Evolutionary conservation across 2,329 filamentous ascomycete species (phyloP).

Genomic region (Microcera coccophila): DNA sequence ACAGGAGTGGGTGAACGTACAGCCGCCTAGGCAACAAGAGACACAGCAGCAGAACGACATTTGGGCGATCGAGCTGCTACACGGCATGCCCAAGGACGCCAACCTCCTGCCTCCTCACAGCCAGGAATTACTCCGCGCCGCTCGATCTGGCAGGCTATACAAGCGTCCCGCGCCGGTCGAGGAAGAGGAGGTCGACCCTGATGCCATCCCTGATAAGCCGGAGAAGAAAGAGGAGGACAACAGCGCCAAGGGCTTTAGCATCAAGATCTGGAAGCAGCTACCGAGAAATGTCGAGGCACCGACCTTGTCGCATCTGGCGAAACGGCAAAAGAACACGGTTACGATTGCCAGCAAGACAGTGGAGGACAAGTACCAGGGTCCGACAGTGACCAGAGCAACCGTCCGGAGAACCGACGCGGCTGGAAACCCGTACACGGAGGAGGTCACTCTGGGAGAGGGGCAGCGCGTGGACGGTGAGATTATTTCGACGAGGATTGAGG

Average conservation of each 20-base stretch:
- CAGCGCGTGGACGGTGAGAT: constrained; percentile 80
- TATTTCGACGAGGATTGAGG: constrained; percentile 55
- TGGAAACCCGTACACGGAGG: constrained; percentile 79
- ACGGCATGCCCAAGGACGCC: constrained; percentile 81
- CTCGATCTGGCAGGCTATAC: constrained; percentile 71
- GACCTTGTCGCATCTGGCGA: constrained; percentile 54
- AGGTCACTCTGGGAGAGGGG: constrained; percentile 75
- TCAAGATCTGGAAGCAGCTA: constrained; percentile 60
- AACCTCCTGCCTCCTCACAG: constrained; percentile 73
- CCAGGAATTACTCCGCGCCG: constrained; percentile 76
- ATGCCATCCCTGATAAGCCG: constrained; percentile 46
- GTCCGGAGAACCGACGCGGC: constrained; percentile 73
- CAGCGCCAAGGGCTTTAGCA: constrained; percentile 48
- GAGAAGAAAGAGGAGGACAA: constrained; percentile 60
- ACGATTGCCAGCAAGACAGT: constrained; percentile 52
- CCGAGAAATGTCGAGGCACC: constrained; percentile 54
- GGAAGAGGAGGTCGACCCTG: constrained; percentile 55
- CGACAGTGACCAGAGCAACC: constrained; percentile 70
- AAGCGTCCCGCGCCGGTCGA: constrained; percentile 64
- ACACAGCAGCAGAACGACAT: constrained; percentile 59
- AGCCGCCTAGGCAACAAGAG: constrained; percentile 62
- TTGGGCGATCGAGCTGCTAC: constrained; percentile 71
- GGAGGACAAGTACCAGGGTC: constrained; percentile 41
- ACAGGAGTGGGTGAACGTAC: constrained; percentile 64
- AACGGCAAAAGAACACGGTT: constrained; percentile 58